Percentiles rank a stretch among this genome's conserved stretches.
These are phyloP conservation scores for Wolfiporia cocos DNA, from an alignment of 1,284 basidiomycete genomes.

Conservation along the genomic window DNA sequence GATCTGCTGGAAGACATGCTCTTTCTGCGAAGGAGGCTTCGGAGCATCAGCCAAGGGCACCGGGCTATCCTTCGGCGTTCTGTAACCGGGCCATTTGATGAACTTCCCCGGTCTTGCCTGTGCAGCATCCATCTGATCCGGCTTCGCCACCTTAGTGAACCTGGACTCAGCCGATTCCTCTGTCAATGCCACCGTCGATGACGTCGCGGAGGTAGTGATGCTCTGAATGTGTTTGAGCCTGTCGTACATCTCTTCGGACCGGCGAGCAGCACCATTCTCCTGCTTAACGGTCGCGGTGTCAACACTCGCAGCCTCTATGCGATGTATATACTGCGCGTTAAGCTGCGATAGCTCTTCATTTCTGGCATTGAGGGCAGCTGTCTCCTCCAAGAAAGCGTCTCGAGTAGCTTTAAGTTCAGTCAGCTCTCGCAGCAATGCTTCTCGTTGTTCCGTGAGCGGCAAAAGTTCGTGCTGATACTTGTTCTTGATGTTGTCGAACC, in stretches of 20 bases:
- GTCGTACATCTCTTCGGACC: slow-evolving; percentile 30
- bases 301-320: slow-evolving; percentile 49
- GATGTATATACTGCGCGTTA: slow-evolving; percentile 72
- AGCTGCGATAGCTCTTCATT: slow-evolving; percentile 92
- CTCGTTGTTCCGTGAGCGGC: slow-evolving; percentile 78
- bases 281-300: slow-evolving; percentile 20
- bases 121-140: slow-evolving; percentile 25
- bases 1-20: slow-evolving; percentile 86
- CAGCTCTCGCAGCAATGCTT: slow-evolving; percentile 78
- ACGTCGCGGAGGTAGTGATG: slow-evolving; percentile 19
- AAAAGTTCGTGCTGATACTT: slow-evolving; percentile 87
- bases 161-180: slow-evolving; percentile 27
- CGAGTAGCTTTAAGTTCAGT: slow-evolving; percentile 82
- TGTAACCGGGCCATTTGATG: slow-evolving; percentile 56
- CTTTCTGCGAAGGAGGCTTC: slow-evolving; percentile 32
- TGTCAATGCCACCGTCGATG: slow-evolving; percentile 25
- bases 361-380: slow-evolving; percentile 81
- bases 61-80: slow-evolving; percentile 21
- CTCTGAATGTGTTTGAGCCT: slow-evolving; percentile 18
- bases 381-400: slow-evolving; percentile 88
- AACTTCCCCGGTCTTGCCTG: slow-evolving; percentile 45
- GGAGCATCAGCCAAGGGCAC: slow-evolving; percentile 13
- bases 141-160: slow-evolving; percentile 26
- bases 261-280: slow-evolving; percentile 23
- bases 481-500: slow-evolving; percentile 85